A percentile compares a stretch with the other conserved stretches of the same genome.
Conservation (phyloP, 306 rosid genomes). For the Acacia melanoxylon region DNA sequence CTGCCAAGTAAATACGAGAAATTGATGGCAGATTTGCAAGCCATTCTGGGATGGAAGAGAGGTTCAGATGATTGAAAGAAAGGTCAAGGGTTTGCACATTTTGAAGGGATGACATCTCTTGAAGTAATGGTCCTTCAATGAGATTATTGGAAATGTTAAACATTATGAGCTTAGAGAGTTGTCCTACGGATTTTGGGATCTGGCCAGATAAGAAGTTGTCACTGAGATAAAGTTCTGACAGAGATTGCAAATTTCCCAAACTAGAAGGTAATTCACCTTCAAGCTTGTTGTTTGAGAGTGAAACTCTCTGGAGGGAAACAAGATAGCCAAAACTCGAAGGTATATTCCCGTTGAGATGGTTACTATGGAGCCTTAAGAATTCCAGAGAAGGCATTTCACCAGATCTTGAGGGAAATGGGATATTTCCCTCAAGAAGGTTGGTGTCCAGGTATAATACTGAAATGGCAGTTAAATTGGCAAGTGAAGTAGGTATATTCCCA, state of each 20-base stretch:
- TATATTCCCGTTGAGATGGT: constrained; percentile 49
- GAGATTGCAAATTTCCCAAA: constrained; percentile 49
- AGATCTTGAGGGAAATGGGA: constrained; percentile 56
- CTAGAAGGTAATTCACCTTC: constrained; percentile 61
- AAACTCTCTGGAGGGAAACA: constrained; percentile 51
- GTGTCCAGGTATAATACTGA: constrained; percentile 47
- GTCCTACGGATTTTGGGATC: constrained; percentile 58
- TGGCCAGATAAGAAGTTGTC: constrained; percentile 53
- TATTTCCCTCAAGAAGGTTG: constrained; percentile 56
- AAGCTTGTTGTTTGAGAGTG: constrained; percentile 53
- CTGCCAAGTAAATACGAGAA: constrained; percentile 53
- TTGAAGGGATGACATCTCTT: constrained; percentile 58
- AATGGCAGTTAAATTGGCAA: constrained; percentile 52
- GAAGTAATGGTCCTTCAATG: constrained; percentile 61
- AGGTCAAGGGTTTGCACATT: constrained; percentile 56
- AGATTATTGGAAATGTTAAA: constrained; percentile 45
- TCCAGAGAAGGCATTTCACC: constrained; percentile 48
- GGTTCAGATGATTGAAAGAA: constrained; percentile 59
- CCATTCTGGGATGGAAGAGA: constrained; percentile 54
- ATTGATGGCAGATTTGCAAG: constrained; percentile 46
- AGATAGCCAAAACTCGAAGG: constrained; percentile 48
- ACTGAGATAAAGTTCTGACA: constrained; percentile 50
- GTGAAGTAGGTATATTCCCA: constrained; percentile 53
- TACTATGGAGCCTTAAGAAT: constrained; percentile 53
- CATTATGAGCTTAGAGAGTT: constrained; percentile 52